phyloP scores from a whole-genome alignment of 1,284 basidiomycete species.

The Puccinia sorghi region DNA sequence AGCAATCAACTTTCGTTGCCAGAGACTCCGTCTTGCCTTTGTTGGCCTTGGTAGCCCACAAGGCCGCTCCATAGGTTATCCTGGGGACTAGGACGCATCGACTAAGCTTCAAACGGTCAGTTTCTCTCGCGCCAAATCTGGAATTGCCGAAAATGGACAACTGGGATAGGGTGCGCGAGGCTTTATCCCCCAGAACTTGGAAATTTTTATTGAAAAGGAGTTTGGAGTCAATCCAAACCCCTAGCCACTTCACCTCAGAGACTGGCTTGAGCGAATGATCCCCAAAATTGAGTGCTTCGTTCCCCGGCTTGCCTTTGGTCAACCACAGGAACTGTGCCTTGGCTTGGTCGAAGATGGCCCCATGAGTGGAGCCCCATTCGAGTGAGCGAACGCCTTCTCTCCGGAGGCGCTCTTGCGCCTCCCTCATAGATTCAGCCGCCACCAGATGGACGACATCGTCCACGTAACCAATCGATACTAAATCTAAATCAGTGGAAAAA shows the following conservation, averaged over 20 bases:
- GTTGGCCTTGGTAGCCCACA: not conserved
- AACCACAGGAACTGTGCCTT: constrained; percentile 8
- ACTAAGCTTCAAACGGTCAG: not conserved
- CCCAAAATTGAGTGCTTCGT: not conserved
- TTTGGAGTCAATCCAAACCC: not conserved
- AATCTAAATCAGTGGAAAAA: no score
- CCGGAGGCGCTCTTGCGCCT: not conserved
- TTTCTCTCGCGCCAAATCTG: not conserved
- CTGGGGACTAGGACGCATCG: not conserved
- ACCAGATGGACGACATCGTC: no score
- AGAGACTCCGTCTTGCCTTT: not conserved
- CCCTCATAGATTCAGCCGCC: no score
- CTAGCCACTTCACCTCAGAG: not conserved
- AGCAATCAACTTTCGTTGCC: not conserved
- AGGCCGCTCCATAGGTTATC: not conserved
- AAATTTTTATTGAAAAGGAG: not conserved
- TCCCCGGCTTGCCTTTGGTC: not conserved
- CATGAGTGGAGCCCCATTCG: not conserved
- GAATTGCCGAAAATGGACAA: not conserved
- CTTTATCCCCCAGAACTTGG: not conserved
- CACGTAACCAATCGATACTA: no score
- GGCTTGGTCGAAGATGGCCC: not conserved
- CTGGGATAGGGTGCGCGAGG: not conserved
- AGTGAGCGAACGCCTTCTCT: not conserved
- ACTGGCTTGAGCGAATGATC: not conserved